These are phyloP conservation scores for Aspergillus flavus DNA, from an alignment of 2,329 filamentous ascomycete genomes.

Conservation along the genomic window DNA sequence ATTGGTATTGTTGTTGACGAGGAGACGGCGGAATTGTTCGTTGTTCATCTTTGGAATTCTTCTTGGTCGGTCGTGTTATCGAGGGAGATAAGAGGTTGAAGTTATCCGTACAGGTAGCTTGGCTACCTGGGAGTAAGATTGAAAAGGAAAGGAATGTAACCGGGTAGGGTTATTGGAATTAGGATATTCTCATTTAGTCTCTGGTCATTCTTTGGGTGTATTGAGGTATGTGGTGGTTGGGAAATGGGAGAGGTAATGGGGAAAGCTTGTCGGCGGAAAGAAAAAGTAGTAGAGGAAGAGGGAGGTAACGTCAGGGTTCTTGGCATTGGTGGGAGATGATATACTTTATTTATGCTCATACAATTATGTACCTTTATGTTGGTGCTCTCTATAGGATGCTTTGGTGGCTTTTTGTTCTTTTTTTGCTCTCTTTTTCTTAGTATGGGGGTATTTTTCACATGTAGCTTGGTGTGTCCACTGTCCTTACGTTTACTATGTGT, in stretches of 20 bases:
- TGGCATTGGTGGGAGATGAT: background rate
- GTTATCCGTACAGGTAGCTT: background rate
- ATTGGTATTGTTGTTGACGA: slow-evolving; percentile 53
- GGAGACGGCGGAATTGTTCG: slow-evolving; percentile 83
- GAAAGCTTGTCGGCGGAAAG: background rate
- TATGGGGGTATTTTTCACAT: background rate
- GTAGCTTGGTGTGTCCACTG: background rate
- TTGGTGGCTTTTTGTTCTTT: too few relatives aligned
- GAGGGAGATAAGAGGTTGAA: background rate
- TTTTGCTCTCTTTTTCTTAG: too few relatives aligned
- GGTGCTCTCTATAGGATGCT: too few relatives aligned
- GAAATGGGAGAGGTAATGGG: background rate
- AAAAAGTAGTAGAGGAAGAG: background rate
- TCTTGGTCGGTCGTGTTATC: background rate
- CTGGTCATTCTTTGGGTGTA: background rate
- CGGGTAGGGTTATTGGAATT: background rate
- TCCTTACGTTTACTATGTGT: background rate
- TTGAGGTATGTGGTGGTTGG: background rate
- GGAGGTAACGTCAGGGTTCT: background rate
- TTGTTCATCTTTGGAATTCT: slow-evolving; percentile 74
- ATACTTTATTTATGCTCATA: too few relatives aligned
- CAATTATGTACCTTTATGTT: too few relatives aligned
- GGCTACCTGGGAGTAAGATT: background rate
- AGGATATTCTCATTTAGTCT: background rate
- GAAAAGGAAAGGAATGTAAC: slow-evolving; percentile 4